phyloP scores from a whole-genome alignment of 257 asterid species.

The Henckelia pumila region DNA sequence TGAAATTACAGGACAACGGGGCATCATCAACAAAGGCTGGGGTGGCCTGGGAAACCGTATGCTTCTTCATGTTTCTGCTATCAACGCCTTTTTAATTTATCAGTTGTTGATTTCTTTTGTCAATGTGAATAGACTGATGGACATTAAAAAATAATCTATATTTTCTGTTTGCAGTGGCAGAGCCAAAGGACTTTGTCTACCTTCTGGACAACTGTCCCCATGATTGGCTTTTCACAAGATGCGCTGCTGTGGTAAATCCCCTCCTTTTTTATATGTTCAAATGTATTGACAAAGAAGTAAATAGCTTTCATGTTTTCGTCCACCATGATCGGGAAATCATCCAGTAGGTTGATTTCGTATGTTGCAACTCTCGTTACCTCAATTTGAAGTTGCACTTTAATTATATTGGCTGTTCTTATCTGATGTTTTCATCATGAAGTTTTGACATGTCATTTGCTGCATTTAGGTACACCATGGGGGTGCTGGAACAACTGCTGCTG shows the following conservation, averaged over 20 bases:
- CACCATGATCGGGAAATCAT: neutral
- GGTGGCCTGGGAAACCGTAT: conserved; percentile 85
- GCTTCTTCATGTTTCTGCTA: conserved; percentile 22
- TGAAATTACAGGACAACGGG: conserved; percentile 76
- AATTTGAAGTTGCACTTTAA: neutral
- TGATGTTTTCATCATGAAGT: neutral
- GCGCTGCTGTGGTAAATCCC: conserved; percentile 77
- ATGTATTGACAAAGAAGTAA: neutral
- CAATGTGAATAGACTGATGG: neutral
- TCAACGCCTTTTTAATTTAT: neutral
- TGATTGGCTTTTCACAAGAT: conserved; percentile 84
- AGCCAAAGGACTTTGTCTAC: conserved; percentile 66
- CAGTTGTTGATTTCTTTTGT: neutral
- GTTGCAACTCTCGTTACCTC: neutral
- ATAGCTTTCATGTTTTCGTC: neutral
- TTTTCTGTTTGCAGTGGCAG: conserved; percentile 51
- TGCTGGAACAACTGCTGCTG: conserved; percentile 97
- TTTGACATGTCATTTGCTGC: conserved; percentile 19
- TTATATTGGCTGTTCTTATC: neutral
- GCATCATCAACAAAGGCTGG: conserved; percentile 96
- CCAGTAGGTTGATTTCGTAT: neutral
- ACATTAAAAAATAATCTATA: neutral
- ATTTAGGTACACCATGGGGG: conserved; percentile 93
- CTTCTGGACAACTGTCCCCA: conserved; percentile 82
- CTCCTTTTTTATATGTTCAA: neutral